Base-by-base conservation (phyloP, 2,329 filamentous ascomycete genomes). In the Ophiocordyceps camponoti-rufipedis region DNA sequence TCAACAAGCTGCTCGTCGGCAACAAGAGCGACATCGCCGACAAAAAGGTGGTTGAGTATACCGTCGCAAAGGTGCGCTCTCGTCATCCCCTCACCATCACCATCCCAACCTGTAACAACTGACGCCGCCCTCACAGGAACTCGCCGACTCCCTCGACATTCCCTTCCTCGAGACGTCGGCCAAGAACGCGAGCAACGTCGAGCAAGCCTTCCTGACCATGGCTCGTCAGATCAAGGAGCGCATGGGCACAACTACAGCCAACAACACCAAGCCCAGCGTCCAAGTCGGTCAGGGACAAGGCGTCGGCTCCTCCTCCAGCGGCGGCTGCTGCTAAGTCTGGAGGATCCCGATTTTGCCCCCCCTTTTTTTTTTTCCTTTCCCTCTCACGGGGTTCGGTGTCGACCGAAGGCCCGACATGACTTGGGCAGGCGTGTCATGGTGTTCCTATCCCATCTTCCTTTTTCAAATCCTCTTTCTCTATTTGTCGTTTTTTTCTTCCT, bases 1-100 rank as follows among this genome's bases (percentile, higher is more conserved):
- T 98, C 62, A 98, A 98, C 80, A 98, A 98, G 78, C 77, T 98
- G 54, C 80, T 98, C 50, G 89, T 98, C 51, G 91, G 91, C 62
- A 98, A 98, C 83, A 98, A 98, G 83, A 94, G 87, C 70, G 91
- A 98, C 84, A 96, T 98, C 87, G 80, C 89, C 49, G 91, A 98
- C 71, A 98, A 98, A 84, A 98, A 96, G 75, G 91, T 96, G 39
- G 91, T 98, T 51, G 91, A 98, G 68, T 98, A 98, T 78, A 94
- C 87, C 52, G 91, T 96, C 55, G 91, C 91, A 56, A 98, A 98
- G 85, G 91, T 95, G 72, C 41, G 28, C n/a, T 23, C 19, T 14
- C 23, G 3, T 28, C 12, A 13, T 28, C 10, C 11, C 23, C n/a
- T 5, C 23, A 29, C 28, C 41, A 41, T 9, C 23, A 23, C n/a